These are phyloP conservation scores for Adansonia grandidieri DNA, from an alignment of 441 rosid species.

Conservation along the genomic window DNA sequence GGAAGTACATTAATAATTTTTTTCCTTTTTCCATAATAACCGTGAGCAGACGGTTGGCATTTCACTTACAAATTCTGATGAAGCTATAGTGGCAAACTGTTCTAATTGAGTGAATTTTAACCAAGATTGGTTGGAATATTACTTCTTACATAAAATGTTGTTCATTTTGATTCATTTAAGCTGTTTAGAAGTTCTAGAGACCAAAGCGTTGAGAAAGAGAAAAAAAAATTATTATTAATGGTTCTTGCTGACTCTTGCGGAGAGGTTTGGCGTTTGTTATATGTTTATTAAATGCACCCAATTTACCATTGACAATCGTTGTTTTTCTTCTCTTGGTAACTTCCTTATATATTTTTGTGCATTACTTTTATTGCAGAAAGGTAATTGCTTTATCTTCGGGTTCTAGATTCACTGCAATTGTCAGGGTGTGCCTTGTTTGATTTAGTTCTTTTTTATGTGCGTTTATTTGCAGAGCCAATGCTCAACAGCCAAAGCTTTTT, in stretches of 20 bases:
- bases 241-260: background rate
- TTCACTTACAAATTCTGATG: background rate
- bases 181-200: background rate
- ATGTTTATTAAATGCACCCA: background rate
- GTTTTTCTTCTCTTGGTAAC: background rate
- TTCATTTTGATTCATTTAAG: background rate
- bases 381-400: background rate
- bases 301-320: background rate
- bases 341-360: background rate
- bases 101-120: background rate
- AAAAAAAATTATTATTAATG: background rate
- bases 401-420: background rate
- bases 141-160: background rate
- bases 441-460: conserved; percentile 6
- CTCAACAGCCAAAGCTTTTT: conserved; percentile 83
- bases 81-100: background rate
- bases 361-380: background rate
- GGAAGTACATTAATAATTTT: background rate
- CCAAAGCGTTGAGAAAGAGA: background rate
- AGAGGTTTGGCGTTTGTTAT: background rate
- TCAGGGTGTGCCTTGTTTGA: conserved; percentile 6
- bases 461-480: conserved; percentile 62
- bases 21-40: background rate
- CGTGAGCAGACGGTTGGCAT: background rate
- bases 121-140: background rate